Conservation (phyloP, 169 alveolate species). For the Nephromyces sp. region DNA sequence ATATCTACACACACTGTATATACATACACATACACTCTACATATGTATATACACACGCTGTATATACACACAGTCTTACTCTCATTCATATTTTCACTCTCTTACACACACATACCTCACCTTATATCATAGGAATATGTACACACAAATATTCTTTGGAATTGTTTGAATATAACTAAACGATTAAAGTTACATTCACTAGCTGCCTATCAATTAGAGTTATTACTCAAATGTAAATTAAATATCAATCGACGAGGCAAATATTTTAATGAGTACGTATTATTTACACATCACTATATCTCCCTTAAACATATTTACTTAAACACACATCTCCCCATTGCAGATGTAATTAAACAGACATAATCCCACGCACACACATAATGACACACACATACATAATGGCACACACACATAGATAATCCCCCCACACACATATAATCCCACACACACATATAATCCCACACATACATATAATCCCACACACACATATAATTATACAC, state of each 20-base stretch:
- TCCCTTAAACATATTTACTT: background rate
- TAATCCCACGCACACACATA: no score
- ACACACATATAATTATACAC: no score
- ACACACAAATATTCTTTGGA: background rate
- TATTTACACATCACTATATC: background rate
- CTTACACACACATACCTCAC: background rate
- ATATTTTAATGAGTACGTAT: background rate
- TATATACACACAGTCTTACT: background rate
- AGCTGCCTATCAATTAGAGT: background rate
- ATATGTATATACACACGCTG: no score
- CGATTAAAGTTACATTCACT: background rate
- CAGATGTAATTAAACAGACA: no score
- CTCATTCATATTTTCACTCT: background rate
- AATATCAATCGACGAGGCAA: slow-evolving; percentile 1
- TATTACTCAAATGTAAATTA: background rate
- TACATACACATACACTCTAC: no score
- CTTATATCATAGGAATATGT: background rate
- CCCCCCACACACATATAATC: no score
- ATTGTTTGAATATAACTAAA: background rate
- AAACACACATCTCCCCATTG: no score
- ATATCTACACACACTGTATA: no score
- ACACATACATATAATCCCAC: no score
- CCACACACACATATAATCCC: no score
- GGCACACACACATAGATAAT: no score
- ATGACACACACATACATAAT: no score